Percentiles rank a stretch among this genome's conserved stretches.
These are phyloP conservation scores for Flueggea neowawraea DNA, from an alignment of 441 rosid genomes.

Conservation along the genomic window DNA sequence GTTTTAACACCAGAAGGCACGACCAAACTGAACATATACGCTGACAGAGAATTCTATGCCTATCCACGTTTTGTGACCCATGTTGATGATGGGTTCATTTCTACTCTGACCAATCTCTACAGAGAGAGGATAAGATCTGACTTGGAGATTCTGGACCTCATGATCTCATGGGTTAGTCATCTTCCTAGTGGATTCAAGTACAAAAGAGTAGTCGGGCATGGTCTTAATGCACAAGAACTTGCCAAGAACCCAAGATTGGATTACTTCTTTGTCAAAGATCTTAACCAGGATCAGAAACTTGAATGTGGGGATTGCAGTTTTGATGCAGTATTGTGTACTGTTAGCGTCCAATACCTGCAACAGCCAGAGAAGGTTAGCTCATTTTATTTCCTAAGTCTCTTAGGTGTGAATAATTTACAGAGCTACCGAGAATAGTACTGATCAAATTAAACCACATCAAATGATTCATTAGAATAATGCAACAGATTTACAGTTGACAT, in stretches of 20 bases:
- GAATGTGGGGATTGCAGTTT: constrained; percentile 51
- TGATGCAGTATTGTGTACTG: constrained; percentile 75
- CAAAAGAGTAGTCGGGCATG: constrained; percentile 84
- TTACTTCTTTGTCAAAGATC: constrained; percentile 70
- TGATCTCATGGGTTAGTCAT: constrained; percentile 97
- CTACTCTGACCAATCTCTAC: constrained; percentile 61
- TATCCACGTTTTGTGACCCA: constrained; percentile 84
- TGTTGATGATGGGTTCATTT: constrained; percentile 73
- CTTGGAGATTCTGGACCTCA: constrained; percentile 66
- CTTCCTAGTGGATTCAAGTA: constrained; percentile 58
- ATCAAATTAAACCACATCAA: too few species aligned
- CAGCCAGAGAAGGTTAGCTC: constrained; percentile 80
- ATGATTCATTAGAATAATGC: too few species aligned
- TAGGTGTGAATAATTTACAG: too few species aligned
- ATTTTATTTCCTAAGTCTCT: too few species aligned
- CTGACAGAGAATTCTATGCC: constrained; percentile 76
- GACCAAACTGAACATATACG: constrained; percentile 48
- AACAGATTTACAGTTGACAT: too few species aligned
- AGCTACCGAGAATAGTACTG: too few species aligned
- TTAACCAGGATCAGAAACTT: constrained; percentile 62
- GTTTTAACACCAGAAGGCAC: constrained; percentile 70
- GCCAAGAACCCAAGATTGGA: constrained; percentile 55
- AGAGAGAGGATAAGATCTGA: constrained; percentile 58
- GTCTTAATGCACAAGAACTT: constrained; percentile 89
- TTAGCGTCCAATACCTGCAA: constrained; percentile 89